Conservation (phyloP, 768 basidiomycete species). For the Amanita pallidorosea region DNA sequence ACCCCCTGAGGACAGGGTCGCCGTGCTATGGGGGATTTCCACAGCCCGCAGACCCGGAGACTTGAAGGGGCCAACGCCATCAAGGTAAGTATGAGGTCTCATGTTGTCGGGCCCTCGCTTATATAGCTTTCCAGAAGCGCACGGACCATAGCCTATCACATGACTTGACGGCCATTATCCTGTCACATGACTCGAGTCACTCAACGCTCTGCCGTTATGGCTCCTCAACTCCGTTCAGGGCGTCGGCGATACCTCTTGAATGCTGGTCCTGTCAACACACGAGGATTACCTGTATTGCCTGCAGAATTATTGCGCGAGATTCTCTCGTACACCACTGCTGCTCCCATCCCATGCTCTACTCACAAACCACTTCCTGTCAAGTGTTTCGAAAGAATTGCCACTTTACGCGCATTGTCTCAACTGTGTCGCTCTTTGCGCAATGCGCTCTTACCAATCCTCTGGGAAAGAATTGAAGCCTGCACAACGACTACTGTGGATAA, state of each 20-base stretch:
- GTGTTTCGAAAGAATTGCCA: slow-evolving; percentile 6
- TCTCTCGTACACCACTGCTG: slow-evolving; percentile 9
- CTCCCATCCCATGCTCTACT: slow-evolving; percentile 9
- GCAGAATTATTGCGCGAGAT: slow-evolving; percentile 17
- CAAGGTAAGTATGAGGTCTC: slow-evolving; percentile 34
- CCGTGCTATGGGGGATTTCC: slow-evolving; percentile 40
- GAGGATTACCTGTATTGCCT: slow-evolving; percentile 12
- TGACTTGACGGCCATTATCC: background rate
- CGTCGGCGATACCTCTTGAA: background rate
- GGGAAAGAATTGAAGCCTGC: slow-evolving; percentile 13
- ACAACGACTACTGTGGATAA: background rate
- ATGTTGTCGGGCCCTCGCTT: background rate
- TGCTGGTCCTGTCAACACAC: slow-evolving; percentile 8
- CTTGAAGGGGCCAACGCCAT: slow-evolving; percentile 33
- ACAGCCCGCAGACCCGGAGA: slow-evolving; percentile 30
- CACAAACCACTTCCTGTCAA: background rate
- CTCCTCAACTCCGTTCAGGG: background rate
- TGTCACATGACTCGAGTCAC: too few relatives aligned
- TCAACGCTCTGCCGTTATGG: background rate
- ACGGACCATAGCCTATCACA: slow-evolving; percentile 8
- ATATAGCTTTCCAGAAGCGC: slow-evolving; percentile 14
- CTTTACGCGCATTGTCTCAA: slow-evolving; percentile 11
- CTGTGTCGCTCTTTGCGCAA: slow-evolving; percentile 11
- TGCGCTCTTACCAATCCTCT: slow-evolving; percentile 10
- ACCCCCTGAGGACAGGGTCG: slow-evolving; percentile 45